A percentile compares a stretch with the other conserved stretches of the same genome.
phyloP scores from a whole-genome alignment of 257 asterid species.

The Scutellaria minor region DNA sequence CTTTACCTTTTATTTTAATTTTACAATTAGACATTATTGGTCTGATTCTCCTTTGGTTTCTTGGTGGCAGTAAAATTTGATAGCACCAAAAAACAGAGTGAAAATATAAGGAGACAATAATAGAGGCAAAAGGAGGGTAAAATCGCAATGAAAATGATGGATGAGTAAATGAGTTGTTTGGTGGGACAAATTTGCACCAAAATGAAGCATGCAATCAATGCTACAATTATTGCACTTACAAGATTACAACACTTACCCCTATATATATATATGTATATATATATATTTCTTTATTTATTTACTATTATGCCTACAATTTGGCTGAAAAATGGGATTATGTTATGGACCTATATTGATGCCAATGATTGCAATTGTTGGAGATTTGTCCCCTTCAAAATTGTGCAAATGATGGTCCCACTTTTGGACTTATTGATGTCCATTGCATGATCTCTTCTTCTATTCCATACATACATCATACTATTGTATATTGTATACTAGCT shows the following conservation, averaged over 20 bases:
- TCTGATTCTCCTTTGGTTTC: neutral
- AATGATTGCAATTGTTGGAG: slow-evolving; percentile 35
- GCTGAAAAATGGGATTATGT: neutral
- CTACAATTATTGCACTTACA: slow-evolving; percentile 27
- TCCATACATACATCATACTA: too few species aligned
- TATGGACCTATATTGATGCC: neutral
- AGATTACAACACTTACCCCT: slow-evolving; percentile 4
- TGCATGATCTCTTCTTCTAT: too few species aligned
- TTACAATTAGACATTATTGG: too few species aligned
- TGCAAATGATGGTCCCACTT: neutral
- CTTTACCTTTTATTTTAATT: too few species aligned
- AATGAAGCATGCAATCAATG: slow-evolving; percentile 18
- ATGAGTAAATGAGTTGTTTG: neutral
- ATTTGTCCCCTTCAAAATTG: slow-evolving; percentile 29
- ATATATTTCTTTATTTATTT: neutral
- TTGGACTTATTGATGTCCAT: neutral
- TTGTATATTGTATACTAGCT: too few species aligned
- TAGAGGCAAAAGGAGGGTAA: neutral
- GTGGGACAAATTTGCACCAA: neutral
- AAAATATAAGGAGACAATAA: neutral
- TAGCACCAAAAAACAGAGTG: neutral
- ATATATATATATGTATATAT: too few species aligned
- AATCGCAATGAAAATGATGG: slow-evolving; percentile 17
- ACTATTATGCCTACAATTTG: neutral
- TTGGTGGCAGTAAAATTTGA: neutral